These are phyloP conservation scores for Diplosphaera chodatii DNA, from an alignment of 139 green algal species.

Conservation along the genomic window DNA sequence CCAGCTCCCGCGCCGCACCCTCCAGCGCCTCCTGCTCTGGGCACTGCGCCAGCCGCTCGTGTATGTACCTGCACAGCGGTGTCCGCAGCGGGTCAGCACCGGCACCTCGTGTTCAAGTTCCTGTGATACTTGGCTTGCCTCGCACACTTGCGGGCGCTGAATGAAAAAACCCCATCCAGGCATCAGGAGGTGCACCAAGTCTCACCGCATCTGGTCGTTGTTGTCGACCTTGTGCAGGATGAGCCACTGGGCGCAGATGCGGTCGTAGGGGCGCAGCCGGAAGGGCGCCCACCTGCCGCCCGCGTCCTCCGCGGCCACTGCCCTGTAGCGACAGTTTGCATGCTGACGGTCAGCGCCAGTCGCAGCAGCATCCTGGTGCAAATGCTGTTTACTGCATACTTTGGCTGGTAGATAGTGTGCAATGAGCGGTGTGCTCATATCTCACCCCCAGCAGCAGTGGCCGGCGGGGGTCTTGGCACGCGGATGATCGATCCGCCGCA, in stretches of 20 bases:
- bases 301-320: slow-evolving; percentile 7
- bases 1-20: not conserved
- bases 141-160: too few species aligned
- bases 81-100: too few species aligned
- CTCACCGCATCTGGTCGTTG: not conserved
- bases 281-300: not conserved
- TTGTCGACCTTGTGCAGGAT: slow-evolving; percentile 16
- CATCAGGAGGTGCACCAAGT: too few species aligned
- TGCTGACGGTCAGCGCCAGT: too few species aligned
- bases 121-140: too few species aligned
- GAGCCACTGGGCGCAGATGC: slow-evolving; percentile 11
- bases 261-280: slow-evolving; percentile 7
- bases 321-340: too few species aligned
- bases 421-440: too few species aligned
- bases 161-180: too few species aligned
- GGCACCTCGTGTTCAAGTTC: too few species aligned
- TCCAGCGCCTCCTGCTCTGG: not conserved
- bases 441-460: slow-evolving; percentile 10
- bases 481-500: slow-evolving; percentile 13
- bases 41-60: not conserved
- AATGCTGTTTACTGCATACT: too few species aligned
- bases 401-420: too few species aligned
- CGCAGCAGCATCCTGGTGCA: too few species aligned
- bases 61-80: not conserved
- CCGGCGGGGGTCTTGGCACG: slow-evolving; percentile 6